Evolutionary conservation across 108 stramenopile species (phyloP).

Genomic region (Fistulifera pelliculosa): DNA sequence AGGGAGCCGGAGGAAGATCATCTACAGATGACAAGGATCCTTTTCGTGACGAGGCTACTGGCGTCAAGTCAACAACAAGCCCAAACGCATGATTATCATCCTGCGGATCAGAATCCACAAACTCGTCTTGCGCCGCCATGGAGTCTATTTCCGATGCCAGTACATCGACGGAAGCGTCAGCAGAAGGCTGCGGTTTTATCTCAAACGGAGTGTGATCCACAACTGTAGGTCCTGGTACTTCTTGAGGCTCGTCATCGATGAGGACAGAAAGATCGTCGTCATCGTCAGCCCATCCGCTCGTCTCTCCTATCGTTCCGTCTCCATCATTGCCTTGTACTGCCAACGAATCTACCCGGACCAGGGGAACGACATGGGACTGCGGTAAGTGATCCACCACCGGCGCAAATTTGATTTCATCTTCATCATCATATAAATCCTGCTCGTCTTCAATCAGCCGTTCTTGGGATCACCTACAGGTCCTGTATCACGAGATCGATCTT

Average conservation of each 20-base stretch:
- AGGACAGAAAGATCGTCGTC: not conserved
- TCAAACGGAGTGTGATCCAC: slow-evolving; percentile 18
- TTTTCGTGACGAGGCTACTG: not conserved
- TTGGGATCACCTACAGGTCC: no score
- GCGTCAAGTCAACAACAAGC: slow-evolving; percentile 7
- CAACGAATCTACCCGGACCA: not conserved
- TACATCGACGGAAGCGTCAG: slow-evolving; percentile 4
- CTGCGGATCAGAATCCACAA: slow-evolving; percentile 1
- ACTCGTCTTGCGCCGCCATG: slow-evolving; percentile 1
- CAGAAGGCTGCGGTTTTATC: not conserved
- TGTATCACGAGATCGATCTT: no score
- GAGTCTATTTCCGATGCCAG: slow-evolving; percentile 2
- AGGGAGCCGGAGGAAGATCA: slow-evolving; percentile 10
- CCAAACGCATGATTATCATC: slow-evolving; percentile 1
- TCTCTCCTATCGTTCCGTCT: not conserved
- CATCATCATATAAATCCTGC: not conserved
- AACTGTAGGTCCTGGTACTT: not conserved
- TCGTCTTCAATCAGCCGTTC: no score
- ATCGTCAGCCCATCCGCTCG: slow-evolving; percentile 2
- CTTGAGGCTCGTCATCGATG: not conserved
- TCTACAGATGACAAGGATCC: no score
- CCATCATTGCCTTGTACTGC: not conserved
- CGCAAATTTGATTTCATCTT: not conserved
- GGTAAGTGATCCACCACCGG: slow-evolving; percentile 24
- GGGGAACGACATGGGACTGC: not conserved